Base-by-base conservation (phyloP, 2,329 filamentous ascomycete species). In the Fusarium aywerte region DNA sequence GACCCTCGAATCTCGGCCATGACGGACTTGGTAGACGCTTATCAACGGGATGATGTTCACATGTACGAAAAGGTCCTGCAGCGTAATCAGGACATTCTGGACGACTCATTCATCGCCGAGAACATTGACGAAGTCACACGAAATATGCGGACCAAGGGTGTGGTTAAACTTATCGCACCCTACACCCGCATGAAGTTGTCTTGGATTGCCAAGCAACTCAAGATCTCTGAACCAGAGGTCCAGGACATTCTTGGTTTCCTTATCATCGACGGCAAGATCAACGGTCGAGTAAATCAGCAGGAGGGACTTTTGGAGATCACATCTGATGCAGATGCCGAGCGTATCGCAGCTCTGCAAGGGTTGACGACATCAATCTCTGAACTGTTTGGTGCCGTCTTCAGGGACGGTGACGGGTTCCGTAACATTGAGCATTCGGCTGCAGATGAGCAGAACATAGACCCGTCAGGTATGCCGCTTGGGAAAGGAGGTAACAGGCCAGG, bases 111-210 rank as follows among this genome's bases (percentile, higher is more conserved):
- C 81, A 99, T 99, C 72, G 95, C 95, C 27, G 96, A 98, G 80
- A 98, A 99, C 77, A 99, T 99, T 71, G 96, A 98, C 78, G 96
- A 99, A 80, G 95, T 99, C 58, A 99, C 95, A 51, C 92, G 96
- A 40, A 97, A 96, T 79, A 97, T 99, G 91, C 92, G 96, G 54
- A 98, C 94, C 69, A 97, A 97, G 83, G 95, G 94, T 2, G 89
- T 98, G 11, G 82, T 97, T 67, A 97, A 96, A 80, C 84, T 98
- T 23, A 96, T 98, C 67, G 93, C 93, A 6, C 96, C 96, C 0
- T 99, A 98, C 82, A 96, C 92, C 7, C 89, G 93, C 50, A 97
- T 98, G 87, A 92, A 91, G 67, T 83, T 98, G 23, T 83, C 84
- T 20, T 97, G 96, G 84, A 93, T 99, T 70, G 93, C 93, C 27